Evolutionary conservation across 805 yeast species (phyloP), one percentile per base, ranked within the genome.

Genomic region (Huiozyma naganishii): DNA sequence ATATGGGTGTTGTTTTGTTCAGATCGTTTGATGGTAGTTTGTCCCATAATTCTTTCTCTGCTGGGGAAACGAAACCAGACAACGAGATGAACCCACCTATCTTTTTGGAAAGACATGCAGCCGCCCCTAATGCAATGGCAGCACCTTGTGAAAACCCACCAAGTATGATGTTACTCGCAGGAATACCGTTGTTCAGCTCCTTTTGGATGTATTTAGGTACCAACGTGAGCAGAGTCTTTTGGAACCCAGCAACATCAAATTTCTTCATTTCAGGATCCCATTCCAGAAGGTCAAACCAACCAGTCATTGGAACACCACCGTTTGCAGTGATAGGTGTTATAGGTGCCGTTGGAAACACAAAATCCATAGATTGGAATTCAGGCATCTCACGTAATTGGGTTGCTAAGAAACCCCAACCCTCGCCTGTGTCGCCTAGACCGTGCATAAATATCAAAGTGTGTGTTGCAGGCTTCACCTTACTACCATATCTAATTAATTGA

Each of bases 141-240:
- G 87, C 94, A 44, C 98, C 98, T 65, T 92, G 98, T 5, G 94
- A 82, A 59, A 92, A 92, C 0, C 98, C 98, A 32, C 97, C 97
- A 45, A 92, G 68, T n/a, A 92, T 68, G 39, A 92, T 83, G 42
- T 83, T 75, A 12, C 76, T 77, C 0, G 82, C 68, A 4, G 75
- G 70, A 32, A 83, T 72, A 7, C 81, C 77, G 6, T 54, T 52
- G 7, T 72, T 74, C 11, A 74, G 66, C 51, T 80, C 78, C 44
- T 77, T 77, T 17, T 71, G 59, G 37, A 83, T 69, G 49, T 72
- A 65, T 1, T 53, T 52, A 41, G 71, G 67, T 27, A 81, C 66
- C 23, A 17, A 8, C 7, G 23, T 13, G 7, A 27, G 29, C 27
- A 45, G n/a, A 9, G 79, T 67, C 42, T 67, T 66, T 52, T 75